Evolutionary conservation across 2,329 filamentous ascomycete species (phyloP).

Genomic region (Botrytis aclada): DNA sequence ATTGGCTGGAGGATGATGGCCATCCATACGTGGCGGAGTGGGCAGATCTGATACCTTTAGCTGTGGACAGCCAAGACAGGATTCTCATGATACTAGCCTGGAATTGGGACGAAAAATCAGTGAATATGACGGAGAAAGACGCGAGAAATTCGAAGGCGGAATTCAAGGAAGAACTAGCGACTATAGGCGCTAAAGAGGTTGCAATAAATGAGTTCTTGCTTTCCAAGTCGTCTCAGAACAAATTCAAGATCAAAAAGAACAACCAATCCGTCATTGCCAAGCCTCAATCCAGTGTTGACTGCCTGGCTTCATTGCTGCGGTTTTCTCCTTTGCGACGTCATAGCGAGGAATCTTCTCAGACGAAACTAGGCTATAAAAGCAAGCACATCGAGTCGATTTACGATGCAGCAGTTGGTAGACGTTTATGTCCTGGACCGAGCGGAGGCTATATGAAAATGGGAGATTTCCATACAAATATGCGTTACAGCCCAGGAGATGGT

Average conservation of each 20-base stretch:
- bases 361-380: background rate
- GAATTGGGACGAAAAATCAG: background rate
- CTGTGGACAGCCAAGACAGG: background rate
- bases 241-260: background rate
- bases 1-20: background rate
- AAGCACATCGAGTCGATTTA: background rate
- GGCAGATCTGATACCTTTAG: background rate
- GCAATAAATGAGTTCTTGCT: background rate
- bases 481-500: too few species aligned
- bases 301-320: background rate
- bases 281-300: background rate
- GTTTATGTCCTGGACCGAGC: background rate
- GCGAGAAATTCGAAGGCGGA: background rate
- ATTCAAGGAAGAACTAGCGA: background rate
- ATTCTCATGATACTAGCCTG: background rate
- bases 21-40: background rate
- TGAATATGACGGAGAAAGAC: background rate
- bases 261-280: too few species aligned
- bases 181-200: background rate
- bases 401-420: background rate
- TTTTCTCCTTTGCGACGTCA: background rate
- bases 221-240: background rate
- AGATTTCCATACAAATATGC: background rate
- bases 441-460: background rate
- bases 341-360: background rate